Base-by-base conservation (phyloP, 768 basidiomycete species). In the Suillus spraguei region DNA sequence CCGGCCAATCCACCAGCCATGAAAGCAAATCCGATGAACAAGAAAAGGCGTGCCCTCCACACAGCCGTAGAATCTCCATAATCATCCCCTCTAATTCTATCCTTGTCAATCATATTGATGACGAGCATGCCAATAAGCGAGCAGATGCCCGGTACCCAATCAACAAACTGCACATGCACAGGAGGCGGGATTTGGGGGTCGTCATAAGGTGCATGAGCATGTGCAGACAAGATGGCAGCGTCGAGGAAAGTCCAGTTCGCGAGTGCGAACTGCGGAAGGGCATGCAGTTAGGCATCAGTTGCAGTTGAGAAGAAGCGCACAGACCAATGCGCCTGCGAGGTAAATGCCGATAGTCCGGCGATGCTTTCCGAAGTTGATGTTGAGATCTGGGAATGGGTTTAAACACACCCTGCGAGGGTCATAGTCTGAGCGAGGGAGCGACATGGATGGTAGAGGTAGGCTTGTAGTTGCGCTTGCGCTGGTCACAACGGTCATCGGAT, bases 1-100 rank as follows among this genome's bases (percentile, higher is more conserved):
- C 97, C 97, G n/a, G 97, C 97, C 52, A 99, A 74, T 0, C 97
- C 97, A 9, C 97, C 97, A 2, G 97, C 97, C 95, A 99, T 95
- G 53, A 99, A 75, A 1, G 97, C 95, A 70, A 99, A 97, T 1
- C 97, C 97, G 64, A 98, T 84, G 76, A 99, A 99, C 65, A 99
- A 75, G 71, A 97, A 87, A 67, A 97, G 77, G 36, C 96, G 80
- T 7, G 97, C 97, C 66, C 92, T 82, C 94, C 95, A 97, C 17
- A 97, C 94, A 4, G 94, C 91, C 1, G 87, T 80, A 0, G 92
- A 82, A 70, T 95, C 92, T 4, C 92, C 91, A 70, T 89, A 92
- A 63, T 90, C 92, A 10, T 94, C 90, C 0, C 90, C 90, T 16
- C 85, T 81, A 59, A 99, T 83, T 38, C 92, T 84, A 68, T 94